Conservation (phyloP, 2,329 filamentous ascomycete species). For the Fusarium foetens region DNA sequence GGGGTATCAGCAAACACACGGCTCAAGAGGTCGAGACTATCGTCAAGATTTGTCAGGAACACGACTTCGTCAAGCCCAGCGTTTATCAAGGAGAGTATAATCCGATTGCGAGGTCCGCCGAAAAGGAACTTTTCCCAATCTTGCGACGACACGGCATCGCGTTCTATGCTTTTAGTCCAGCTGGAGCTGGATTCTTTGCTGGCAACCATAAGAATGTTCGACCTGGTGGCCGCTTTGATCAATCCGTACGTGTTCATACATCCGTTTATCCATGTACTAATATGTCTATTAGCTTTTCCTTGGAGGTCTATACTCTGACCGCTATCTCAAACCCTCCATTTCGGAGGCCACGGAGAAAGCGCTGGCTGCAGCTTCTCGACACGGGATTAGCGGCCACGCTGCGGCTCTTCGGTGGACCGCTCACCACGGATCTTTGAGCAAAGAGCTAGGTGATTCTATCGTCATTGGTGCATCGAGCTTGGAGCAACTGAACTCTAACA, state of each 20-base stretch:
- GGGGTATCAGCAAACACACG: not conserved
- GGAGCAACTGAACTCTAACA: not conserved
- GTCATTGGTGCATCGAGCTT: not conserved
- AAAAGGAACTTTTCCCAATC: not conserved
- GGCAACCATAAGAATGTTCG: not conserved
- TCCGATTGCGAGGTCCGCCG: not conserved
- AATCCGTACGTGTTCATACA: not conserved
- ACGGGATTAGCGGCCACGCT: not conserved
- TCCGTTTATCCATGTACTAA: not conserved
- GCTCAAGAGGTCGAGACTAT: not conserved
- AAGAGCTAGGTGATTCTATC: not conserved
- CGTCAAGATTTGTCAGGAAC: not conserved
- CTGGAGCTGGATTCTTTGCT: not conserved
- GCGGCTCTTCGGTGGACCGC: not conserved
- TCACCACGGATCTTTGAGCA: not conserved
- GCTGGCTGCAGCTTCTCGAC: not conserved
- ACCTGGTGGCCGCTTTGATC: not conserved
- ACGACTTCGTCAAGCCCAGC: not conserved
- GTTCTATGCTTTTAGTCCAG: not conserved
- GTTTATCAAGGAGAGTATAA: not conserved
- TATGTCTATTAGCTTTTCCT: fast-evolving
- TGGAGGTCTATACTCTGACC: not conserved
- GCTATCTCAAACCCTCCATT: not conserved
- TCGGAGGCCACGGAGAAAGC: not conserved
- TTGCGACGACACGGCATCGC: not conserved